phyloP scores from a whole-genome alignment of 495 filamentous ascomycete species.

The Aspergillus saccharolyticus region DNA sequence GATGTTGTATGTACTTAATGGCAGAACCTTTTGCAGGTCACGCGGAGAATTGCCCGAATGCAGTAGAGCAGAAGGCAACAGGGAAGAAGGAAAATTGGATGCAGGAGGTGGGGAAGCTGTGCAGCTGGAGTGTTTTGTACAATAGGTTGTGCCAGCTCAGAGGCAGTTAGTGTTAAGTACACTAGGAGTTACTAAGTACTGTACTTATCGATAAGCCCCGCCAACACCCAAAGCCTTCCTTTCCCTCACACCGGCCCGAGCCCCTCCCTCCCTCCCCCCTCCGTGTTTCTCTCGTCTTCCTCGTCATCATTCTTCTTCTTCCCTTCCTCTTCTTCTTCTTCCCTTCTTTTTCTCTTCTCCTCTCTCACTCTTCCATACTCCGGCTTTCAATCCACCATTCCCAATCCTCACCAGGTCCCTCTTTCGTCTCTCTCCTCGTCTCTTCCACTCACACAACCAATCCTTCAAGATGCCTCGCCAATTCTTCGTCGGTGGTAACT shows the following conservation, averaged over 20 bases:
- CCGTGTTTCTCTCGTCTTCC: constrained; percentile 14
- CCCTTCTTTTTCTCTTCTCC: constrained; percentile 12
- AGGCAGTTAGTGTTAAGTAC: too few relatives aligned
- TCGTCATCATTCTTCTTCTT: constrained; percentile 12
- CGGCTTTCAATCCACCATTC: not conserved
- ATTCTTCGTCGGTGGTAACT: constrained; percentile 99
- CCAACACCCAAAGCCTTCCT: not conserved
- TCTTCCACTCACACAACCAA: constrained; percentile 6
- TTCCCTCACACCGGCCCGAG: not conserved
- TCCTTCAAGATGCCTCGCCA: constrained; percentile 71
- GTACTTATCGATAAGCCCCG: constrained; percentile 24
- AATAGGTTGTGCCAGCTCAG: constrained; percentile 16
- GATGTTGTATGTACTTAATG: too few relatives aligned
- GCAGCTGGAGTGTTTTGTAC: too few relatives aligned
- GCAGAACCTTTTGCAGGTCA: not conserved
- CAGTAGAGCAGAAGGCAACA: not conserved
- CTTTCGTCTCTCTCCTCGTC: not conserved
- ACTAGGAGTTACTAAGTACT: too few relatives aligned
- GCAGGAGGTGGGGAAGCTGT: constrained; percentile 10
- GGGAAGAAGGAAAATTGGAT: not conserved
- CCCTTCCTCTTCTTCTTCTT: constrained; percentile 11
- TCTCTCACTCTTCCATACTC: constrained; percentile 6
- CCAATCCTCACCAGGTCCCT: not conserved
- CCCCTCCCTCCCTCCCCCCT: constrained; percentile 15
- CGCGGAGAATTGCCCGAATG: not conserved